Base-by-base conservation (phyloP, 495 filamentous ascomycete genomes). In the Daldinia vernicosa region DNA sequence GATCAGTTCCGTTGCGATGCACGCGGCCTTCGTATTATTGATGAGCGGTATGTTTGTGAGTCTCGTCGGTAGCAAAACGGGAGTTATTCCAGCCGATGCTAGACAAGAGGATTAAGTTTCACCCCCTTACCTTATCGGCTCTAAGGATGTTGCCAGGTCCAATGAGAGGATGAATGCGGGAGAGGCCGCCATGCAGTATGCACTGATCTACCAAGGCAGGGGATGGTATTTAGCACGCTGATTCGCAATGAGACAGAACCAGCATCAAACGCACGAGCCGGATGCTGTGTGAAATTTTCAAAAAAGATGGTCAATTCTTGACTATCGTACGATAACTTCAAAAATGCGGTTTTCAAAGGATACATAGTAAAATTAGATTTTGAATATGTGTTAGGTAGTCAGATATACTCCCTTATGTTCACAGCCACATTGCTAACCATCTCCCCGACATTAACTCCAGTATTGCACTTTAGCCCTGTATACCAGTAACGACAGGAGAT, bases 11-110 rank as follows among this genome's bases (percentile, higher is more conserved):
- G 24, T 54, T 17, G 30, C 50, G 22, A 63, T 22, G 26, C 24
- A 63, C 17, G 26, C 28, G 4, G 28, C 24, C 39, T 51, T 55
- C 60, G 60, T 63, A 51, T 63, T 33, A n/a, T 47, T 12, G 33
- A 55, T 37, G 43, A 39, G 19, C 19, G 17, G 35, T 45, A 63
- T 27, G 37, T 40, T 27, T 27, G 40, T 50, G 50, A 63, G 50
- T 37, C 24, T 24, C 15, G 51, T 35, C n/a, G 19, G 33, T 17
- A 43, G 24, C 27, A 14, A 15, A 28, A 30, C 24, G 14, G 24
- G 50, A 53, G 50, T 17, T 24, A 24, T 53, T 30, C 15, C 12
- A 53, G 50, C 50, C 50, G 27, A 53, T n/a, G 4, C 50, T 53
- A 9, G 12, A 53, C 27, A 14, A 53, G 32, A 45, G 12, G 32